These are phyloP conservation scores for Colletotrichum chlorophyti DNA, from an alignment of 2,329 filamentous ascomycete species.

Conservation along the genomic window DNA sequence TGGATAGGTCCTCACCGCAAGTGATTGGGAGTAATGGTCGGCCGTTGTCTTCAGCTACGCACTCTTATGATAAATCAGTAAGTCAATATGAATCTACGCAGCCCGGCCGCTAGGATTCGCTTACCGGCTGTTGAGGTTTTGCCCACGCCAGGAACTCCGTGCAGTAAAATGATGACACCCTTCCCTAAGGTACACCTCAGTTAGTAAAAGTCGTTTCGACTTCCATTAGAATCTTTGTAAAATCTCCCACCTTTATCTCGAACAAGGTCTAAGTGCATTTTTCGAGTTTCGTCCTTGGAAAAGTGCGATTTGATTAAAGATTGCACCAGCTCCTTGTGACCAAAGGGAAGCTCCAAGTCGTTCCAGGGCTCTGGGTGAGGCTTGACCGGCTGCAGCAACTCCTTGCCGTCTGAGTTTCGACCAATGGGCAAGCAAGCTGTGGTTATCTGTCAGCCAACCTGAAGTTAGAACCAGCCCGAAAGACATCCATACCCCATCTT, in stretches of 20 bases:
- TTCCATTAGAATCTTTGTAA: too few species aligned
- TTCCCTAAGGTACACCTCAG: neutral
- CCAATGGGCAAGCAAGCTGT: neutral
- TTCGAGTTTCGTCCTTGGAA: neutral
- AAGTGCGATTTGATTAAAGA: too few species aligned
- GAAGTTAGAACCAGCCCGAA: conserved; percentile 32
- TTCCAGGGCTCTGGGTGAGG: neutral
- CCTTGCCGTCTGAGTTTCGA: neutral
- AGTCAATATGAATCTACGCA: neutral
- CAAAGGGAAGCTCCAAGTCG: neutral
- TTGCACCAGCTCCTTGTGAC: neutral
- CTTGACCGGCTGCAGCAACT: neutral
- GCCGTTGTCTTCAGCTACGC: conserved; percentile 32
- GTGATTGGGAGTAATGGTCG: conserved; percentile 57
- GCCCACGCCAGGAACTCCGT: conserved; percentile 55
- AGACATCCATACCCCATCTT: conserved; percentile 43
- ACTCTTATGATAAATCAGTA: neutral
- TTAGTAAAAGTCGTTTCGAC: too few species aligned
- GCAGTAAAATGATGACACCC: conserved; percentile 51
- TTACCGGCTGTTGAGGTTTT: conserved; percentile 52
- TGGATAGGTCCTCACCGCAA: too few species aligned
- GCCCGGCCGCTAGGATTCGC: too few species aligned
- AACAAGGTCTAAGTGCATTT: conserved; percentile 43
- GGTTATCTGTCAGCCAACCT: neutral
- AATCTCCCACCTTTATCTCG: conserved; percentile 49